A percentile compares a stretch with the other conserved stretches of the same genome.
Conservation (phyloP, 495 filamentous ascomycete genomes). For the Ascodesmis nigricans region DNA sequence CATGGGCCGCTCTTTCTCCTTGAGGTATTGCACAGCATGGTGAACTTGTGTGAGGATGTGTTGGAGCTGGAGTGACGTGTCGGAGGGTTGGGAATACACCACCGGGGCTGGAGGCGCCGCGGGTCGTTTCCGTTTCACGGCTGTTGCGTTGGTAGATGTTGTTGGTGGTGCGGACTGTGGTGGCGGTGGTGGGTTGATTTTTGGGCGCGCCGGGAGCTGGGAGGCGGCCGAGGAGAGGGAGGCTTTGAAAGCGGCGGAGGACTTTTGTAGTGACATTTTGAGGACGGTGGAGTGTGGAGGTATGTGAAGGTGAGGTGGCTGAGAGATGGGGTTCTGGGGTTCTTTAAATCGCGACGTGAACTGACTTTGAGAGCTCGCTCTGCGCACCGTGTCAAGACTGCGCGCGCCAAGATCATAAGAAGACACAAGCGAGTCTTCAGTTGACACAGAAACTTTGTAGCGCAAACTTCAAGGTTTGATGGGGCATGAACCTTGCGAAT, state of each 20-base stretch:
- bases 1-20: conserved; percentile 47
- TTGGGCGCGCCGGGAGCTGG: conserved; percentile 12
- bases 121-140: conserved; percentile 12
- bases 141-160: conserved; percentile 1
- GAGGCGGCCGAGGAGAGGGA: conserved; percentile 23
- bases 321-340: not conserved
- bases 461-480: too few relatives aligned
- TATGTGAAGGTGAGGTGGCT: not conserved
- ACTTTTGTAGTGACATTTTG: conserved; percentile 21
- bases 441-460: too few relatives aligned
- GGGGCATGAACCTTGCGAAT: too few relatives aligned
- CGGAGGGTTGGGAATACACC: conserved; percentile 55
- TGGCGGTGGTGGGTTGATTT: conserved; percentile 1
- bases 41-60: conserved; percentile 66
- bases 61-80: conserved; percentile 46
- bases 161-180: conserved; percentile 3
- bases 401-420: too few relatives aligned
- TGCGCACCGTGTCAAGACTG: too few relatives aligned
- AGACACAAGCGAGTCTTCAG: too few relatives aligned
- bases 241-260: conserved; percentile 20
- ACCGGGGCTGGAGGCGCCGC: conserved; percentile 11
- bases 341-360: too few relatives aligned
- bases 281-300: conserved; percentile 1
- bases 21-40: conserved; percentile 68
- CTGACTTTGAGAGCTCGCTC: too few relatives aligned